Conservation (phyloP, 1,284 basidiomycete genomes). For the Tilletia caries region DNA sequence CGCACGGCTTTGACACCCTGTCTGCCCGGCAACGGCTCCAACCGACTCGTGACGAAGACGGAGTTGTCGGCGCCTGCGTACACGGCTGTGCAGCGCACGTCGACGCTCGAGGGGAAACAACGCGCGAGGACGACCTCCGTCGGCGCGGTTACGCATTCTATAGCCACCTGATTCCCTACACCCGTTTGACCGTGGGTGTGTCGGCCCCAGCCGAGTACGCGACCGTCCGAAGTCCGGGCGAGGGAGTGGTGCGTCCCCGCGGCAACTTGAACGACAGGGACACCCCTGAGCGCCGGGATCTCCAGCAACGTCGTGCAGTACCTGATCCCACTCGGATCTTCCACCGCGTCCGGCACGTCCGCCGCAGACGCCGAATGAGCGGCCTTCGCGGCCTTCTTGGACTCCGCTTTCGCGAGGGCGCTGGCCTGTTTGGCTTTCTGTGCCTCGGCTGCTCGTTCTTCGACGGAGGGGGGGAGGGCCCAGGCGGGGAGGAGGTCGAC, state of each 20-base stretch:
- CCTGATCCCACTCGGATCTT: constrained; percentile 56
- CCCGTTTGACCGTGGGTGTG: constrained; percentile 68
- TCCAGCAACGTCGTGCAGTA: constrained; percentile 75
- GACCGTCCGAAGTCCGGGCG: constrained; percentile 64
- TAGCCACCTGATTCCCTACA: constrained; percentile 67
- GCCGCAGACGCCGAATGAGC: neutral
- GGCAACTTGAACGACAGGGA: constrained; percentile 68
- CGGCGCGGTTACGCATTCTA: constrained; percentile 74
- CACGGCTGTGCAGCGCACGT: constrained; percentile 33
- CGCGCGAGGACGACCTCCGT: constrained; percentile 77
- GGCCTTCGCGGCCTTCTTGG: neutral
- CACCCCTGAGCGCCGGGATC: constrained; percentile 69
- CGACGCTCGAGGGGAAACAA: constrained; percentile 59
- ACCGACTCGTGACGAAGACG: constrained; percentile 43
- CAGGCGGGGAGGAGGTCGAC: constrained; percentile 18
- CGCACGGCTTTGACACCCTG: constrained; percentile 17
- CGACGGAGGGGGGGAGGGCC: constrained; percentile 21
- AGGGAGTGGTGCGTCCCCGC: constrained; percentile 69
- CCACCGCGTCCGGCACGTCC: constrained; percentile 57
- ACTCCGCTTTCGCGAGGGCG: neutral
- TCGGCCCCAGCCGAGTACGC: constrained; percentile 63
- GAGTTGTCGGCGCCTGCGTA: constrained; percentile 46
- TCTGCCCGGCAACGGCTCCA: constrained; percentile 66
- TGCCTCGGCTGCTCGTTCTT: neutral
- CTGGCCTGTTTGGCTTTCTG: neutral